Evolutionary conservation across 169 alveolate genomes (phyloP).

Genomic region (Amoebophrya sp.): DNA sequence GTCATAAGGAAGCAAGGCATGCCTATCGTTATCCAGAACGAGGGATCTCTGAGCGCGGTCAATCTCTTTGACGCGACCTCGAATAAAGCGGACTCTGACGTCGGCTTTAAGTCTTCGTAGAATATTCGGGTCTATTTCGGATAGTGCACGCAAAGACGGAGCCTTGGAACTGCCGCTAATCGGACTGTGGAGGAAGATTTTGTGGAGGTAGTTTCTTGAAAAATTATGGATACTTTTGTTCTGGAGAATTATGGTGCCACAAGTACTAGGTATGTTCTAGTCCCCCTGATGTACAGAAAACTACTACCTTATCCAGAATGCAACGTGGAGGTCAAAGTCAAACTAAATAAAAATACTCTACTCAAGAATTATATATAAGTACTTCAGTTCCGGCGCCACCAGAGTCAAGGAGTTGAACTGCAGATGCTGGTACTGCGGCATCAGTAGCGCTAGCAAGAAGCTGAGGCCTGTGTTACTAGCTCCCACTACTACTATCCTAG

Average conservation of each 20-base stretch:
- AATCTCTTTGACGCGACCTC: neutral
- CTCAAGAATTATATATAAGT: no score
- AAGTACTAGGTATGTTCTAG: neutral
- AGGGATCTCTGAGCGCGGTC: neutral
- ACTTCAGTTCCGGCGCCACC: slow-evolving; percentile 21
- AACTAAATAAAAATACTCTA: neutral
- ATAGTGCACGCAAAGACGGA: neutral
- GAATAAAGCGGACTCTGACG: neutral
- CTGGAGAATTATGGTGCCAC: neutral
- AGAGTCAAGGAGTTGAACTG: neutral
- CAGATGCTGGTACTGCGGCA: neutral
- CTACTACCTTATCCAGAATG: neutral
- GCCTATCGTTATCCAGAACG: neutral
- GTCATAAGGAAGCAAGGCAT: neutral
- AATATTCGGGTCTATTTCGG: neutral
- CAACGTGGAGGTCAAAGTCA: neutral
- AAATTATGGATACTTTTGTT: neutral
- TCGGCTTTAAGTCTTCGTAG: neutral
- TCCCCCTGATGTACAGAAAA: neutral
- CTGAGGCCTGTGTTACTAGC: neutral
- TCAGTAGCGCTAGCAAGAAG: neutral
- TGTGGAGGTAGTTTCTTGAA: neutral
- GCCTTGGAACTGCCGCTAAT: neutral
- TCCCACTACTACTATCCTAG: neutral
- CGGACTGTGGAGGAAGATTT: neutral